phyloP scores from a whole-genome alignment of 1,284 basidiomycete genomes.

The Trametes polyzona region DNA sequence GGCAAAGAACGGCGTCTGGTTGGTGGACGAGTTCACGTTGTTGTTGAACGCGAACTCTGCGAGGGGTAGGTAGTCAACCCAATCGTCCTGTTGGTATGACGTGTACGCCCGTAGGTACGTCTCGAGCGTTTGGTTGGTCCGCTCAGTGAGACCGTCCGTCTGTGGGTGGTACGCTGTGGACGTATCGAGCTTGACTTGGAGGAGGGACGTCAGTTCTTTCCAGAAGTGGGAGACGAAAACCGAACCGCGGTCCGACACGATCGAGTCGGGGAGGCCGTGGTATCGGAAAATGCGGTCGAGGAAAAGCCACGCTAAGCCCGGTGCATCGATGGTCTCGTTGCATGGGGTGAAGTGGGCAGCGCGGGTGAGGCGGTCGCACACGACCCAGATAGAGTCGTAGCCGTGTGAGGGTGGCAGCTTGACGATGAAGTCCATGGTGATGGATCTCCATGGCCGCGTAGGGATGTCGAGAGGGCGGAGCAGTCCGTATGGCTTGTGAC shows the following conservation, averaged over 20 bases:
- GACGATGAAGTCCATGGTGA: slow-evolving; percentile 45
- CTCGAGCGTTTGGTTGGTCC: slow-evolving; percentile 37
- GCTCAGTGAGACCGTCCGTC: slow-evolving; percentile 38
- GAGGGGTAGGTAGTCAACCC: slow-evolving; percentile 33
- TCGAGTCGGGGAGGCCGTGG: slow-evolving; percentile 33
- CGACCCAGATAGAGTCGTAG: slow-evolving; percentile 41
- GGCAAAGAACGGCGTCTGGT: slow-evolving; percentile 48
- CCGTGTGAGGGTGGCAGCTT: slow-evolving; percentile 38
- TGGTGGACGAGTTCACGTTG: slow-evolving; percentile 34
- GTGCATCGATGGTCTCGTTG: slow-evolving; percentile 7
- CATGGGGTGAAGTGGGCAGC: slow-evolving; percentile 37
- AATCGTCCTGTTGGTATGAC: slow-evolving; percentile 37
- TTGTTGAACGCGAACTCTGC: slow-evolving; percentile 33
- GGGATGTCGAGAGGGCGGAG: slow-evolving; percentile 30
- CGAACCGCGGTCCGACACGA: slow-evolving; percentile 41
- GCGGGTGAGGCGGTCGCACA: slow-evolving; percentile 29
- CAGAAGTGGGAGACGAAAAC: slow-evolving; percentile 35
- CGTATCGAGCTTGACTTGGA: slow-evolving; percentile 5
- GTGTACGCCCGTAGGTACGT: slow-evolving; percentile 24
- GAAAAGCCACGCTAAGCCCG: slow-evolving; percentile 3
- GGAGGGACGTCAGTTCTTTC: neutral
- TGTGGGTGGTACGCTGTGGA: slow-evolving; percentile 37
- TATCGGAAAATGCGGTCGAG: slow-evolving; percentile 28
- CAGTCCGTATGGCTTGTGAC: slow-evolving; percentile 30
- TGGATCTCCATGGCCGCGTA: slow-evolving; percentile 37